Evolutionary conservation across 495 filamentous ascomycete species (phyloP).

Genomic region (Opeltia flavorubescens): DNA sequence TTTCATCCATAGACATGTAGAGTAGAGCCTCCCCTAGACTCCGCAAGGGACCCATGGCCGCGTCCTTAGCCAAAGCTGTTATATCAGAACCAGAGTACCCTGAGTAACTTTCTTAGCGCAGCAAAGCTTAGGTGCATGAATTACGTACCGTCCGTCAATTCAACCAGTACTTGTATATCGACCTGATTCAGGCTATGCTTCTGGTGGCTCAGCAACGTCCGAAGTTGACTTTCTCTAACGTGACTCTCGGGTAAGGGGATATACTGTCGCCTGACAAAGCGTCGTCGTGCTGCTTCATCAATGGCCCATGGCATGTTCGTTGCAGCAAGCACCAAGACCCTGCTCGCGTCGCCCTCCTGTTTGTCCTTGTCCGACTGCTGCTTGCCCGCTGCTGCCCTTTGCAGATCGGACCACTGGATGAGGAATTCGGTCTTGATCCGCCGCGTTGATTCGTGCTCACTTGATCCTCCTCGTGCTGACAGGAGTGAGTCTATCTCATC

Average conservation of each 20-base stretch:
- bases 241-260: slow-evolving; percentile 82
- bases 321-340: slow-evolving; percentile 87
- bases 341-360: slow-evolving; percentile 65
- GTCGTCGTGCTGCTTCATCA: slow-evolving; percentile 81
- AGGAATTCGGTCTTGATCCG: slow-evolving; percentile 96
- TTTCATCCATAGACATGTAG: slow-evolving; percentile 84
- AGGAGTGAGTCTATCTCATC: slow-evolving; percentile 97
- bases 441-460: slow-evolving; percentile 86
- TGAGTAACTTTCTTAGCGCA: slow-evolving; percentile 20
- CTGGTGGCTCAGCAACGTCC: slow-evolving; percentile 67
- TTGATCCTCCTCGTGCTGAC: slow-evolving; percentile 63
- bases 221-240: slow-evolving; percentile 64
- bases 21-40: slow-evolving; percentile 83
- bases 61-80: slow-evolving; percentile 92
- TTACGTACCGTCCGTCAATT: slow-evolving; percentile 66
- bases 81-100: slow-evolving; percentile 97
- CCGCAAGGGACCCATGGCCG: slow-evolving; percentile 91
- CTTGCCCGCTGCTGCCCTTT: slow-evolving; percentile 78
- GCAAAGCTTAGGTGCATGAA: not conserved
- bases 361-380: slow-evolving; percentile 56
- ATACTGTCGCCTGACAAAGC: slow-evolving; percentile 91
- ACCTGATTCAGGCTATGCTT: slow-evolving; percentile 62
- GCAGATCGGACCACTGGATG: slow-evolving; percentile 92
- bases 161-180: slow-evolving; percentile 67
- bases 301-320: slow-evolving; percentile 98